Evolutionary conservation across 305 asterid species (phyloP).

Genomic region (Solanum hybrid): DNA sequence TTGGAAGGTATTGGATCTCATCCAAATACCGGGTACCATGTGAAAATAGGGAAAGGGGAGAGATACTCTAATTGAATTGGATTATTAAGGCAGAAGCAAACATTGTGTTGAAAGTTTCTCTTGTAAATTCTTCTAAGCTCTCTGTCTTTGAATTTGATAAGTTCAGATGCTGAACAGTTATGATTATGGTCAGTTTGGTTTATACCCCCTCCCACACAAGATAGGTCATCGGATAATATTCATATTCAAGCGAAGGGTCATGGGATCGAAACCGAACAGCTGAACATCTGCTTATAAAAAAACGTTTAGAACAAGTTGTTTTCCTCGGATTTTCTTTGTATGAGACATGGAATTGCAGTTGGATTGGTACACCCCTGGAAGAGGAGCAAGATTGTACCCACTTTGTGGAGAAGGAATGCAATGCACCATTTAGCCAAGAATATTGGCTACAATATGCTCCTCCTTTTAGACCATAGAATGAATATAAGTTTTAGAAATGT

Average conservation of each 20-base stretch:
- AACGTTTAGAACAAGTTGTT: not conserved
- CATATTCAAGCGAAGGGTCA: not conserved
- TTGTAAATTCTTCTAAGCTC: not conserved
- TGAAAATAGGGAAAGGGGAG: not conserved
- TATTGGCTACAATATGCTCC: not conserved
- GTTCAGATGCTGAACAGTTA: not conserved
- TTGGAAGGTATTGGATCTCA: not conserved
- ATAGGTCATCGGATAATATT: not conserved
- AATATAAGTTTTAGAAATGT: not conserved
- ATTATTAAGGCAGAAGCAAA: not conserved
- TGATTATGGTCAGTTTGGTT: not conserved
- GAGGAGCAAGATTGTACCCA: not conserved
- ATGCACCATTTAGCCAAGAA: not conserved
- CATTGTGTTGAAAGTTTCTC: not conserved
- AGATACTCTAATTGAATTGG: not conserved
- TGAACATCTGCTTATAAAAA: not conserved
- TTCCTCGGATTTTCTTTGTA: not conserved
- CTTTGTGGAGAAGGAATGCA: not conserved
- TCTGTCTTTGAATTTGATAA: not conserved
- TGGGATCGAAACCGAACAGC: not conserved
- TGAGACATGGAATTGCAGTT: not conserved
- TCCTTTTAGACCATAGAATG: not conserved
- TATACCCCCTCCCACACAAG: not conserved
- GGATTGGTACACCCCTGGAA: not conserved
- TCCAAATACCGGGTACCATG: not conserved